Base-by-base conservation (phyloP, 306 rosid genomes). In the Astragalus glycyphyllos region DNA sequence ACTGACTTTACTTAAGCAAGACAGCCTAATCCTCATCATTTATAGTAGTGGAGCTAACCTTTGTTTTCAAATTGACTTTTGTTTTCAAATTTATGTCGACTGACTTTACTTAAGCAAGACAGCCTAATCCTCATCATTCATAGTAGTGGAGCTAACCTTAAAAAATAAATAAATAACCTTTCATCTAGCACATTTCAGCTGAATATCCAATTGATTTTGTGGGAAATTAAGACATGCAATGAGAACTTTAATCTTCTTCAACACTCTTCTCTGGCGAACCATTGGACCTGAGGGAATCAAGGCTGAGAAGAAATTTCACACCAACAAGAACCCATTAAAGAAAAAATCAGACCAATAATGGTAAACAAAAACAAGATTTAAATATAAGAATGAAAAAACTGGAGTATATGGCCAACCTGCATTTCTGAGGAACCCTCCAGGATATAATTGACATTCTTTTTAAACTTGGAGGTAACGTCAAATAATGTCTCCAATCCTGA, bases 401-500 rank as follows among this genome's bases (percentile, higher is more conserved):
- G 10, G 58, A 57, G 38, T 38, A 65, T 4, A 50, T 48, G 31
- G 50, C 44, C 65, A 65, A 79, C 83, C 99, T 91, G 96, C 98
- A 90, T 42, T 87, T 83, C 69, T 89, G 95, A 17, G 97, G 99
- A 82, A 89, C 97, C 62, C 87, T 85, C 97, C 97, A 94, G 32
- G 90, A 77, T 34, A 81, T 42, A 62, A 71, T 46, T 29, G 96
- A 79, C 63, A 83, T 61, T 15, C 58, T 71, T 86, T 87, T 90
- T 80, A 81, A 73, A 68, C 67, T 79, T 38, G 86, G 89, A 32
- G 95, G 92, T 86, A 87, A 58, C 53, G 89, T 74, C 86, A 87
- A 73, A 81, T 81, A 91, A 50, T 58, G 54, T 76, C 83, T 94
- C 99, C 99, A 94, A 69, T 91, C 92, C 72, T 84, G 86, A 58